These are phyloP conservation scores for Vigna unguiculata DNA, from an alignment of 306 rosid genomes.

Conservation along the genomic window DNA sequence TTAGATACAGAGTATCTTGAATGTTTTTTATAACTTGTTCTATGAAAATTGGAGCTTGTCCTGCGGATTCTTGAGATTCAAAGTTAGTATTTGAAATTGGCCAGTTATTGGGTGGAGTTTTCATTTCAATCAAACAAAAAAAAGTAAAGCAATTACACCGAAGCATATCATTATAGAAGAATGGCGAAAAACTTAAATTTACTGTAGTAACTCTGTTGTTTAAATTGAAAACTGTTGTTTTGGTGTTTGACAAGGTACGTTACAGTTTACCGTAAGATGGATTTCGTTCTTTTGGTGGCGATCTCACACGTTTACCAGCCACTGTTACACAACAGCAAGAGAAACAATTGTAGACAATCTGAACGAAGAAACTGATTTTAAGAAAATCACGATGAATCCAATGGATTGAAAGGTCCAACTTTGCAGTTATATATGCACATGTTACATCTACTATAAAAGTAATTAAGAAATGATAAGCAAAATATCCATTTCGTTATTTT, in stretches of 20 bases:
- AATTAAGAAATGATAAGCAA: background rate
- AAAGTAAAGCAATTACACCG: background rate
- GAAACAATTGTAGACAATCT: background rate
- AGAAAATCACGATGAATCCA: background rate
- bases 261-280: background rate
- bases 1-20: background rate
- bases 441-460: slow-evolving; percentile 9
- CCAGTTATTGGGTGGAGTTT: background rate
- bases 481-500: background rate
- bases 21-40: background rate
- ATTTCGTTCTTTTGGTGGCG: background rate
- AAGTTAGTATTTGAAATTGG: background rate
- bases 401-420: no score
- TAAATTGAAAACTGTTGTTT: background rate
- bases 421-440: background rate
- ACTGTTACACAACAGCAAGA: background rate
- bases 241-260: background rate
- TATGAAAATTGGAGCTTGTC: background rate
- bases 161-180: background rate
- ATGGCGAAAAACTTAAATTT: slow-evolving; percentile 7
- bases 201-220: background rate
- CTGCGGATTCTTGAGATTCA: background rate
- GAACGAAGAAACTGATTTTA: background rate
- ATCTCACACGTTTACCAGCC: background rate
- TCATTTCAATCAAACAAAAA: background rate